Conservation (phyloP, 1,139 yeast genomes). For the Suhomyces taliae region DNA sequence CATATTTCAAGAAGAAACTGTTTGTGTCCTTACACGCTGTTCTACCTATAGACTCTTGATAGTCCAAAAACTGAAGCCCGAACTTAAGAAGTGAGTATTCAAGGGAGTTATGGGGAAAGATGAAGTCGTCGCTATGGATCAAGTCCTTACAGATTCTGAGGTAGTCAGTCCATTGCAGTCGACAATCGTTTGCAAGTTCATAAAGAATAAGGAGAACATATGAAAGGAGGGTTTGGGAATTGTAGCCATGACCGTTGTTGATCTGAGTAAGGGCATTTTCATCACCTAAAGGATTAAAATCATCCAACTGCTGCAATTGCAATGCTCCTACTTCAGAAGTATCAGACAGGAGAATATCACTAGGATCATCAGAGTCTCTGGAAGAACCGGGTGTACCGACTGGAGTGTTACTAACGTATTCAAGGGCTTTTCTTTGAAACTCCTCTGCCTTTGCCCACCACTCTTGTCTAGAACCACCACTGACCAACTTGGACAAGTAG, state of each 20-base stretch:
- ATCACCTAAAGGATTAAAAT: too few relatives aligned
- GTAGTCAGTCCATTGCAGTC: constrained; percentile 26
- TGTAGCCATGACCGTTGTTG: neutral
- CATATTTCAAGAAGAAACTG: constrained; percentile 22
- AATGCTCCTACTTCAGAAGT: neutral
- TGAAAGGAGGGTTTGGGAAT: constrained; percentile 23
- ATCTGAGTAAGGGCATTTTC: too few relatives aligned
- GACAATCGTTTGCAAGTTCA: constrained; percentile 32
- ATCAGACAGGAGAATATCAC: neutral
- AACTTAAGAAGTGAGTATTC: constrained; percentile 26
- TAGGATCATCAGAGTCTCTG: neutral
- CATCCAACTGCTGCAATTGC: too few relatives aligned
- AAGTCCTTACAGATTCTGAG: constrained; percentile 23
- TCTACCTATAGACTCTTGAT: constrained; percentile 35
- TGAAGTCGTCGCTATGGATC: constrained; percentile 19
- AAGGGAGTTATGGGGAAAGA: constrained; percentile 16
- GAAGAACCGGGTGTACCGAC: neutral
- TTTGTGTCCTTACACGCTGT: constrained; percentile 34
- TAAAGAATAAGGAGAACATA: constrained; percentile 27
- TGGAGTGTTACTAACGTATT: neutral
- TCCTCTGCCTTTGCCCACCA: constrained; percentile 22
- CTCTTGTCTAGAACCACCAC: constrained; percentile 11
- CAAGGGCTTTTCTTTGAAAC: constrained; percentile 21
- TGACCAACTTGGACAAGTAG: constrained; percentile 22
- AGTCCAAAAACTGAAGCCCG: constrained; percentile 29